phyloP scores from a whole-genome alignment of 2,329 filamentous ascomycete genomes.

The Aspergillus pseudoviridinutans region DNA sequence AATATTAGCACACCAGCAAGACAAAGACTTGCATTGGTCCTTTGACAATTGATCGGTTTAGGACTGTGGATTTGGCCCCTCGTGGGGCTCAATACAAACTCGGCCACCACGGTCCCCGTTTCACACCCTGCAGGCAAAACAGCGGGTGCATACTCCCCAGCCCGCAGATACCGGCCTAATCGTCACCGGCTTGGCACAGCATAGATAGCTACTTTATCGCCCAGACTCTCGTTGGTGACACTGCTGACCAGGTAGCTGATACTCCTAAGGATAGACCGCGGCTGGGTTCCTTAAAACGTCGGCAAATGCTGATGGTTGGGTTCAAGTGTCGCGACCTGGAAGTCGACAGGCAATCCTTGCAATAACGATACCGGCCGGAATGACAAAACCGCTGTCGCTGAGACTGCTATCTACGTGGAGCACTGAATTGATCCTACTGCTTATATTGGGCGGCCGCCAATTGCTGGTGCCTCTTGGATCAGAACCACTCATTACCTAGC shows the following conservation, averaged over 20 bases:
- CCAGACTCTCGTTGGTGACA: slow-evolving; percentile 40
- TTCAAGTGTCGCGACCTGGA: slow-evolving; percentile 67
- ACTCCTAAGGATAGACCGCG: slow-evolving; percentile 53
- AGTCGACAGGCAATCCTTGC: slow-evolving; percentile 27
- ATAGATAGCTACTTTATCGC: slow-evolving; percentile 1
- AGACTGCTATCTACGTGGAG: neutral
- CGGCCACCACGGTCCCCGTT: neutral
- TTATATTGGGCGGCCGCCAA: neutral
- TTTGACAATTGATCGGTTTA: neutral
- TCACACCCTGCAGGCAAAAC: neutral
- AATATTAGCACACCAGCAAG: neutral
- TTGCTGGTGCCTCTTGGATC: neutral
- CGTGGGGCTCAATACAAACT: neutral
- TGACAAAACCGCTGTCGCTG: slow-evolving; percentile 17
- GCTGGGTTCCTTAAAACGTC: slow-evolving; percentile 45
- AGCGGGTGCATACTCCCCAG: neutral
- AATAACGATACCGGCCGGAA: slow-evolving; percentile 64
- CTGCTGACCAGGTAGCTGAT: slow-evolving; percentile 47
- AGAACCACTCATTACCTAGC: no score
- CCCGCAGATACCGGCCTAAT: neutral
- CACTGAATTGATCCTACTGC: neutral
- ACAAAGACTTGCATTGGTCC: neutral
- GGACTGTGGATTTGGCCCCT: neutral
- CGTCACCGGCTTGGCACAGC: no score
- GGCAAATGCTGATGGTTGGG: slow-evolving; percentile 63